Percentiles rank a stretch among this genome's conserved stretches.
These are phyloP conservation scores for Phytophthora pistaciae DNA, from an alignment of 352 stramenopile species.

Conservation along the genomic window DNA sequence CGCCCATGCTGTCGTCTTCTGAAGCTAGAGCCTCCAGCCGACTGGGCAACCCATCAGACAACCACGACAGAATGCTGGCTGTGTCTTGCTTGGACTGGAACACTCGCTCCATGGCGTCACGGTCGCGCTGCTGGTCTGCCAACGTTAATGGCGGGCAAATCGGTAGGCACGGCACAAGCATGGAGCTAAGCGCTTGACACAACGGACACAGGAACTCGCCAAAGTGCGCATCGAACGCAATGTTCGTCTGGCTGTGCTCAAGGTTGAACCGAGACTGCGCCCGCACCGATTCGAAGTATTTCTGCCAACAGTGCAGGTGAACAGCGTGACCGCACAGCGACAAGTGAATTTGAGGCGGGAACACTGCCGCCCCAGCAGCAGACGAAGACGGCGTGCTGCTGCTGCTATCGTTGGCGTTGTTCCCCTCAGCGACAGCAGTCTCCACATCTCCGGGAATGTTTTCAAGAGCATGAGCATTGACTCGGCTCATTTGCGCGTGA, in stretches of 20 bases:
- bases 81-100: slow-evolving; percentile 85
- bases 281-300: slow-evolving; percentile 90
- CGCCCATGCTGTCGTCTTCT: slow-evolving; percentile 44
- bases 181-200: slow-evolving; percentile 92
- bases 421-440: slow-evolving; percentile 28
- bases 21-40: slow-evolving; percentile 49
- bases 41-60: slow-evolving; percentile 57
- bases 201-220: slow-evolving; percentile 93
- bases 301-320: slow-evolving; percentile 89
- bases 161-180: slow-evolving; percentile 85
- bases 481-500: slow-evolving; percentile 76
- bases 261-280: slow-evolving; percentile 76
- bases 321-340: slow-evolving; percentile 92
- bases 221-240: slow-evolving; percentile 87
- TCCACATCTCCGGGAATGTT: slow-evolving; percentile 49
- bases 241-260: slow-evolving; percentile 80
- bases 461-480: slow-evolving; percentile 60
- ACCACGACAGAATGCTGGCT: slow-evolving; percentile 66
- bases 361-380: slow-evolving; percentile 23
- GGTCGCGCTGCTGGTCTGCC: slow-evolving; percentile 62
- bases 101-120: slow-evolving; percentile 74
- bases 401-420: slow-evolving; percentile 2
- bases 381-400: slow-evolving; percentile 22
- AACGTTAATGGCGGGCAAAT: slow-evolving; percentile 65
- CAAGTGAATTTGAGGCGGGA: slow-evolving; percentile 76